phyloP scores from a whole-genome alignment of 139 green algal genomes.

The Diplosphaera chodatii region DNA sequence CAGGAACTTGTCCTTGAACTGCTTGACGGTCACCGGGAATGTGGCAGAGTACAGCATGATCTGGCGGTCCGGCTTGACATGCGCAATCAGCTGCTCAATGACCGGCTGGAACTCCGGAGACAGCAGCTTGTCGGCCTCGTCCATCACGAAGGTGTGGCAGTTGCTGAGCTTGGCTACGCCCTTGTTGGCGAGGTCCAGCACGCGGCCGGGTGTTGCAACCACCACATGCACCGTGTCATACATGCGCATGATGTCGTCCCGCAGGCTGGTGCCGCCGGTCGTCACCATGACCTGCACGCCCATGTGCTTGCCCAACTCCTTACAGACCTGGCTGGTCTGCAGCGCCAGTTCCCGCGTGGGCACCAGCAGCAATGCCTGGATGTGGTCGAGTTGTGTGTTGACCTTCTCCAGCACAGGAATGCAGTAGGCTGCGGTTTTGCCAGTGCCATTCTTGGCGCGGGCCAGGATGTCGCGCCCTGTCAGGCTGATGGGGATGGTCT shows the following conservation, averaged over 20 bases:
- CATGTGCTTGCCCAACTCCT: slow-evolving; percentile 97
- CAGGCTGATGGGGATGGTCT: slow-evolving; percentile 97
- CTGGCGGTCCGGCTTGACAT: slow-evolving; percentile 78
- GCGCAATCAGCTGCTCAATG: slow-evolving; percentile 91
- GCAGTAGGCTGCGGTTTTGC: slow-evolving; percentile 97
- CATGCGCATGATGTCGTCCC: slow-evolving; percentile 98
- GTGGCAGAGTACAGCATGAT: slow-evolving; percentile 97
- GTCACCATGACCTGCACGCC: slow-evolving; percentile 90
- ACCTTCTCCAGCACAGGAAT: slow-evolving; percentile 96
- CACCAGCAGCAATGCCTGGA: slow-evolving; percentile 96
- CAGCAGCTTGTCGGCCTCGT: slow-evolving; percentile 98
- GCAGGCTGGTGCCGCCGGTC: slow-evolving; percentile 91
- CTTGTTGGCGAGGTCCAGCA: slow-evolving; percentile 95
- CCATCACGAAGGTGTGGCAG: slow-evolving; percentile 89
- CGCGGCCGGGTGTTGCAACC: slow-evolving; percentile 94
- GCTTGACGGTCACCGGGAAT: slow-evolving; percentile 97
- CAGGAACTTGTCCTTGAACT: slow-evolving; percentile 96
- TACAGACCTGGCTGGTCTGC: slow-evolving; percentile 94
- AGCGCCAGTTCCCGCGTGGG: slow-evolving; percentile 96
- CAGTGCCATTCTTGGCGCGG: slow-evolving; percentile 98
- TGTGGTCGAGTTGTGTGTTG: slow-evolving; percentile 75
- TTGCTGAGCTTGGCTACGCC: slow-evolving; percentile 84
- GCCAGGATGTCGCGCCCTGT: slow-evolving; percentile 96
- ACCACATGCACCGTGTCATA: slow-evolving; percentile 87
- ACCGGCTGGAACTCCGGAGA: slow-evolving; percentile 95